Evolutionary conservation across 2,329 filamentous ascomycete genomes (phyloP), one percentile per base, ranked within the genome.

Genomic region (Exophiala viscosa): DNA sequence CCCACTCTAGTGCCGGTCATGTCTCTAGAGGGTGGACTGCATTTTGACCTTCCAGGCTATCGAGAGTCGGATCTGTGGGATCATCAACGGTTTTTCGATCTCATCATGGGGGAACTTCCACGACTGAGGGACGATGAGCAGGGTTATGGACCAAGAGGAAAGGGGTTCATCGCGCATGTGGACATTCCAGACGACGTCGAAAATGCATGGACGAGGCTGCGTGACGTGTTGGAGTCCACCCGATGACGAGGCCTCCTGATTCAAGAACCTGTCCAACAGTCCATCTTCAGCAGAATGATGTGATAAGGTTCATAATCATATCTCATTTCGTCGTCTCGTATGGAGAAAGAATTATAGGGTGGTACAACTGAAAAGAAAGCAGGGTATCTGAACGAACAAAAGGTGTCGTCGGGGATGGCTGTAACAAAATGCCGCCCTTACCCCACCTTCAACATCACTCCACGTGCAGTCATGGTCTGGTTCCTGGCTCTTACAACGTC

Each of bases 71-170:
- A 63, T 0, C 52, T 75, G 6, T 77, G 74, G 74, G 59, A 61
- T 0, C 58, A 67, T 23, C 40, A 54, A 4, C 68, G 74, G 3
- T 76, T 76, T 53, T 45, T 71, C 11, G 71, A 71, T 20, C 56
- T 77, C 40, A 47, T 76, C 1, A 54, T 73, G 53, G 73, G 74
- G 1, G 74, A 77, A 50, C 67, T 76, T 9, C 70, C 72, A 1
- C 64, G 74, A 28, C 44, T 76, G 44, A 64, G 71, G 39, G 73
- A 76, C 56, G 69, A 75, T 56, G 58, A 63, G 35, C 49, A 67
- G 8, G 72, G 73, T 1, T 77, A 77, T 63, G 74, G 74, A 7
- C 74, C 74, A 0, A 64, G 56, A 9, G 74, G 74, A 2, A 71
- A 67, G 34, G 67, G 65, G 0, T 77, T 74, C 48, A 76, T 76